A percentile compares a stretch with the other conserved stretches of the same genome.
Conservation (phyloP, 2,329 filamentous ascomycete species). For the Pyrenochaeta sp. region DNA sequence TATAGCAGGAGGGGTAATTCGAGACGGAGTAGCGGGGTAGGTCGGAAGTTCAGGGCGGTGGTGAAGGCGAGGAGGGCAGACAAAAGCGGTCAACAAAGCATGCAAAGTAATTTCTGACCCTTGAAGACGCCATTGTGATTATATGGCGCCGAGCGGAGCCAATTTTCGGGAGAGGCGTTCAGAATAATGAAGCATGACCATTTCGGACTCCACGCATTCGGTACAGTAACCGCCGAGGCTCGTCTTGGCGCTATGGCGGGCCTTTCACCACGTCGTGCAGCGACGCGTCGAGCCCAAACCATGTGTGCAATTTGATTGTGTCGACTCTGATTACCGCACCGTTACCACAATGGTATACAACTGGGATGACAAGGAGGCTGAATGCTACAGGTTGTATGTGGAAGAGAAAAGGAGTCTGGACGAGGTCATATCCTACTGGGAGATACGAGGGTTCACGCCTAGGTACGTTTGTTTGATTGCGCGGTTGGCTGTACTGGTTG, state of each 20-base stretch:
- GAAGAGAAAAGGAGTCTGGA: slow-evolving; percentile 76
- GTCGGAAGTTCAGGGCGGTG: slow-evolving; percentile 7
- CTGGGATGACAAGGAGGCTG: slow-evolving; percentile 72
- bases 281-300: slow-evolving; percentile 15
- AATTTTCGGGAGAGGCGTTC: slow-evolving; percentile 25
- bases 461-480: slow-evolving; percentile 65
- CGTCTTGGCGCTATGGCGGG: slow-evolving; percentile 28
- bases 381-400: slow-evolving; percentile 78
- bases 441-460: slow-evolving; percentile 71
- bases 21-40: slow-evolving; percentile 5
- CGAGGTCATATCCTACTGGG: slow-evolving; percentile 76
- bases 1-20: neutral
- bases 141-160: slow-evolving; percentile 19
- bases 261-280: slow-evolving; percentile 20
- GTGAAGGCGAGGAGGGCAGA: neutral
- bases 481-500: slow-evolving; percentile 21
- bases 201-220: slow-evolving; percentile 16
- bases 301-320: slow-evolving; percentile 26
- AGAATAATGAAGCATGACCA: slow-evolving; percentile 14
- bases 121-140: slow-evolving; percentile 15
- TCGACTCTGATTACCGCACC: neutral
- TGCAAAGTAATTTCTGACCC: neutral
- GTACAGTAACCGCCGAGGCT: slow-evolving; percentile 25
- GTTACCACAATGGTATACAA: slow-evolving; percentile 58
- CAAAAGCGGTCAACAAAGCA: neutral